Base-by-base conservation (phyloP, 495 filamentous ascomycete genomes). In the Aspergillus diversus region DNA sequence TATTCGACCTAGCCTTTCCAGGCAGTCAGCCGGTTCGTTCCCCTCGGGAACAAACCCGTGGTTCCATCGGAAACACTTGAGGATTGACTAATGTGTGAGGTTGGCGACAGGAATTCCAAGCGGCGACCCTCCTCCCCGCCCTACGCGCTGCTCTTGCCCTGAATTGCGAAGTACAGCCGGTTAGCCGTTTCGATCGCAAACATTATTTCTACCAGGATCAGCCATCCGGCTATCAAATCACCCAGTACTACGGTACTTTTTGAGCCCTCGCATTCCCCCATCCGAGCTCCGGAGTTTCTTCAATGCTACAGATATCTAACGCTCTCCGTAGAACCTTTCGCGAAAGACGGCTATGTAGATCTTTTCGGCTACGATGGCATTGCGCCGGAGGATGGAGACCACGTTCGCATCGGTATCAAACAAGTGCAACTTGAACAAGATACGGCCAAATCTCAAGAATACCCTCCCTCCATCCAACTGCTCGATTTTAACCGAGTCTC, bases 121-220 rank as follows among this genome's bases (percentile, higher is more conserved):
- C 81, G 49, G 90, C 88, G 58, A 92, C 90, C 0, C 79, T 98
- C 27, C 82, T 99, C 15, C 96, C 95, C 39, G 95, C 95, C 33
- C 72, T 99, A 31, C 88, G 95, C 57, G 93, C 95, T 35, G 94
- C 93, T 2, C 72, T 97, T 13, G 93, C 93, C 3, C 80, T 99
- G 35, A 84, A 87, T 50, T 98, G 95, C 75, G 73, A 87, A 0
- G 85, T 97, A 53, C 87, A 93, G 70, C 81, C 74, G 2, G 81
- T 83, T 51, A 96, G 92, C 69, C 83, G 83, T 35, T 99, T 96
- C 74, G 95, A 99, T 75, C 84, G 95, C 54, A 99, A 99, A 73
- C 95, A 99, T 70, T 99, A 99, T 73, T 97, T 97, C 76, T 96
- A 97, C 77, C 94, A 93, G 83, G 95, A 99, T 74, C 95, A 99